phyloP scores from a whole-genome alignment of 1,139 yeast species.

The Meyerozyma elateridarum region DNA sequence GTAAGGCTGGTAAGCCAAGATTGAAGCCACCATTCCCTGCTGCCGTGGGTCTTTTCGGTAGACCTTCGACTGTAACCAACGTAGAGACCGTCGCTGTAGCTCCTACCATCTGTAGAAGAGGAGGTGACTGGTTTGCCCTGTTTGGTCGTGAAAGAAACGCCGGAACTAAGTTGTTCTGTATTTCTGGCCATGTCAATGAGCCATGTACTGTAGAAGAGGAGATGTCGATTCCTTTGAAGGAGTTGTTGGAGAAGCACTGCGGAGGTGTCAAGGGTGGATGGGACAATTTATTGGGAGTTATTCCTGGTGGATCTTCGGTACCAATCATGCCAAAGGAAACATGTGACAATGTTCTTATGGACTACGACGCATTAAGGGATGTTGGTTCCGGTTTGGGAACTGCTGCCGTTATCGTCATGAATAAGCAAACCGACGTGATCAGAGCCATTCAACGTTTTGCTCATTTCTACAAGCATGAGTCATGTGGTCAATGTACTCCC shows the following conservation, averaged over 20 bases:
- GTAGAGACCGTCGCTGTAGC: conserved; percentile 88
- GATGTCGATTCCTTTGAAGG: conserved; percentile 82
- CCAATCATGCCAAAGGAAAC: conserved; percentile 68
- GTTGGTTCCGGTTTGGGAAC: conserved; percentile 87
- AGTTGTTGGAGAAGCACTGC: conserved; percentile 79
- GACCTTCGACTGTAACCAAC: conserved; percentile 86
- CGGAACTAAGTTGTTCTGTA: conserved; percentile 80
- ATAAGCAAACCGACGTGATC: conserved; percentile 76
- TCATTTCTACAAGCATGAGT: conserved; percentile 82
- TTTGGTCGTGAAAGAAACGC: conserved; percentile 81
- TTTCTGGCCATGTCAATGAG: conserved; percentile 84
- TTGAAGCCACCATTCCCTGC: conserved; percentile 94
- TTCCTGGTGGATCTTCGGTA: conserved; percentile 87
- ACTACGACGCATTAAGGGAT: conserved; percentile 78
- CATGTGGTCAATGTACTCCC: conserved; percentile 93
- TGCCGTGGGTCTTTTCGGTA: conserved; percentile 84
- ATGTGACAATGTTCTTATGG: conserved; percentile 73
- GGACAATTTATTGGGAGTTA: conserved; percentile 81
- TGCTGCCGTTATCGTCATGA: conserved; percentile 88
- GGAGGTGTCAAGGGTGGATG: conserved; percentile 90
- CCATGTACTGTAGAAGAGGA: conserved; percentile 93
- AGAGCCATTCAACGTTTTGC: conserved; percentile 82
- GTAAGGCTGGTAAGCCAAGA: conserved; percentile 90
- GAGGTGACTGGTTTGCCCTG: conserved; percentile 78
- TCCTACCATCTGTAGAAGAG: conserved; percentile 83